Conservation (phyloP, 2,329 filamentous ascomycete genomes). For the Penicillium sp. region DNA sequence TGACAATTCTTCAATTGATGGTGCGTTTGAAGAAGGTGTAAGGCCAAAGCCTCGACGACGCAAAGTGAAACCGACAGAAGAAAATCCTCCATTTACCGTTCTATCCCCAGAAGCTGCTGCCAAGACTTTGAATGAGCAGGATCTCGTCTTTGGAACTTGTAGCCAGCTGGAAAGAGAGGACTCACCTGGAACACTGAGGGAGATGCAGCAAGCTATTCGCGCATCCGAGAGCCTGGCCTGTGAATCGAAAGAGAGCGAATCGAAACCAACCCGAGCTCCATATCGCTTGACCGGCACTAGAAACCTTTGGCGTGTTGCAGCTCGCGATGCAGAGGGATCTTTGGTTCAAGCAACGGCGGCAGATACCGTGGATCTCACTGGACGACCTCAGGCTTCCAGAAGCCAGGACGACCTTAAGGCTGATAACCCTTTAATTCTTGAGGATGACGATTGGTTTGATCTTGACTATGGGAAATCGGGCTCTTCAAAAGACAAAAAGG, state of each 20-base stretch:
- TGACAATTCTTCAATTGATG: slow-evolving; percentile 9
- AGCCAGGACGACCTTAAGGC: slow-evolving; percentile 1
- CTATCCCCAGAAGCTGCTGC: slow-evolving; percentile 68
- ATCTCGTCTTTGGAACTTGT: slow-evolving; percentile 81
- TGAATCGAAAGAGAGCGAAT: slow-evolving; percentile 2
- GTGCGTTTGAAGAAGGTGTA: slow-evolving; percentile 9
- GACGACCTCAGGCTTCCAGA: slow-evolving; percentile 9
- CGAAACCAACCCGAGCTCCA: slow-evolving; percentile 11
- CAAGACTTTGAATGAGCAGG: slow-evolving; percentile 64
- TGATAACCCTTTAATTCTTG: slow-evolving; percentile 1
- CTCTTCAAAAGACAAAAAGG: slow-evolving; percentile 3
- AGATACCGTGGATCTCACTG: slow-evolving; percentile 53
- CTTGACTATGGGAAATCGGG: slow-evolving; percentile 14
- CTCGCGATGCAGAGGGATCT: slow-evolving; percentile 63
- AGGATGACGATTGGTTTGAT: slow-evolving; percentile 19
- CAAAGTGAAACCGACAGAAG: slow-evolving; percentile 24
- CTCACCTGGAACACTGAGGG: slow-evolving; percentile 57
- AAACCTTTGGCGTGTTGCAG: slow-evolving; percentile 68
- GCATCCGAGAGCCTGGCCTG: slow-evolving; percentile 29
- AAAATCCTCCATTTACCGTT: slow-evolving; percentile 54
- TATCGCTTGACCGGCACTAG: slow-evolving; percentile 31
- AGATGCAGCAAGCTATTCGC: slow-evolving; percentile 31
- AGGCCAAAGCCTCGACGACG: slow-evolving; percentile 24
- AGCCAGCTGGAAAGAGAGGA: slow-evolving; percentile 75
- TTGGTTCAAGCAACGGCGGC: slow-evolving; percentile 63